A percentile compares a stretch with the other conserved stretches of the same genome.
Evolutionary conservation across 208 protist genomes (phyloP).

Genomic region (Naegleria fowleri): DNA sequence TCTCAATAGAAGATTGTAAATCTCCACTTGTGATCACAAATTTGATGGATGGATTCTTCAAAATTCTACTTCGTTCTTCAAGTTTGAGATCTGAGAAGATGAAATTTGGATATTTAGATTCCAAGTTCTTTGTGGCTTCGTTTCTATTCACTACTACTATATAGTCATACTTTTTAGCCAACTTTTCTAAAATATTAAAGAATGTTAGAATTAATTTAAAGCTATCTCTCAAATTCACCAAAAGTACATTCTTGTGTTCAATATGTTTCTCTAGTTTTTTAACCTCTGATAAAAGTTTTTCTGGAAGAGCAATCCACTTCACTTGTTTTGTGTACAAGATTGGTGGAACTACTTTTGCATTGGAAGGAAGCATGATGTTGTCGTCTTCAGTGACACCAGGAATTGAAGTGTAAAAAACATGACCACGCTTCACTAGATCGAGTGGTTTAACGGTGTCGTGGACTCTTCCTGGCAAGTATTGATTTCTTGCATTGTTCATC

Average conservation of each 20-base stretch:
- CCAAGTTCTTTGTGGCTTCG: background rate
- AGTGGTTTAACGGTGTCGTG: background rate
- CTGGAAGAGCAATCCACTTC: background rate
- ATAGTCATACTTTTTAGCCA: background rate
- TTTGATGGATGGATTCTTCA: background rate
- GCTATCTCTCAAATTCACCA: background rate
- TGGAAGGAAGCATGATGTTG: background rate
- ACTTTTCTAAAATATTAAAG: background rate
- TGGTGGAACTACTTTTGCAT: background rate
- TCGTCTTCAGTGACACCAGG: background rate
- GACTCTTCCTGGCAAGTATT: background rate
- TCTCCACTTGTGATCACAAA: background rate
- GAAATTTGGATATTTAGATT: background rate
- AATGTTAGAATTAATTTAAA: background rate
- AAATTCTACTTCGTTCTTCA: background rate
- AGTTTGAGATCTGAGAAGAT: background rate
- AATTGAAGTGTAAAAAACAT: background rate
- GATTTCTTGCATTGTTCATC: background rate
- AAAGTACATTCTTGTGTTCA: background rate
- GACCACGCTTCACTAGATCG: background rate
- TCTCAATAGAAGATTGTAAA: background rate
- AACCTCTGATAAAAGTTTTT: background rate
- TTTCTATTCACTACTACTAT: background rate
- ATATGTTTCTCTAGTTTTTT: background rate
- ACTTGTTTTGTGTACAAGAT: background rate